Percentiles rank a stretch among this genome's conserved stretches.
Conservation (phyloP, 2,329 filamentous ascomycete genomes). For the Sodiomyces alkalinus region DNA sequence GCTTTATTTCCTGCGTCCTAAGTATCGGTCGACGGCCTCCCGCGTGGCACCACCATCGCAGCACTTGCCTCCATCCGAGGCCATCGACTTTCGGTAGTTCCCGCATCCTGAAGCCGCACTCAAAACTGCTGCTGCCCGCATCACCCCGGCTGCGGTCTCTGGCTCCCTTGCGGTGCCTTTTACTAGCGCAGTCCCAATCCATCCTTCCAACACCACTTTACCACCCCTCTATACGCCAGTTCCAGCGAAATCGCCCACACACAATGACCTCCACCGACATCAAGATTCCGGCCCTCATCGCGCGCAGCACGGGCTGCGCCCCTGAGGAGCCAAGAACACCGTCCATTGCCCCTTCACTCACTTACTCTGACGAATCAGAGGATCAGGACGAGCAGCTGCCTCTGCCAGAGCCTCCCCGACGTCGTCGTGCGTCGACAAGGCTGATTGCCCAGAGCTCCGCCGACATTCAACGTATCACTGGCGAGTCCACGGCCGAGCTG, state of each 20-base stretch:
- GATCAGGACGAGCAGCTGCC: slow-evolving; percentile 36
- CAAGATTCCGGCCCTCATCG: slow-evolving; percentile 23
- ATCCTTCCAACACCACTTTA: background rate
- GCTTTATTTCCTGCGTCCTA: too few species aligned
- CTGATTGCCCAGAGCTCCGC: slow-evolving; percentile 49
- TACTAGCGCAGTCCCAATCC: too few species aligned
- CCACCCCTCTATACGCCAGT: background rate
- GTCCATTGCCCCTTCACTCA: slow-evolving; percentile 45
- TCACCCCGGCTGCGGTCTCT: background rate
- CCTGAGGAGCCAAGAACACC: slow-evolving; percentile 28
- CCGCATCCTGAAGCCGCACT: too few species aligned
- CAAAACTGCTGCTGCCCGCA: background rate
- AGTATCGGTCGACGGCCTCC: too few species aligned
- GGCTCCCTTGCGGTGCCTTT: too few species aligned
- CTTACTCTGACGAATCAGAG: slow-evolving; percentile 47
- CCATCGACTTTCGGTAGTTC: too few species aligned
- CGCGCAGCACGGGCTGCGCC: slow-evolving; percentile 24
- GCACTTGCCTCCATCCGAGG: too few species aligned
- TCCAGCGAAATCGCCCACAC: slow-evolving; percentile 1
- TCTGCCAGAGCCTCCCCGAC: slow-evolving; percentile 24
- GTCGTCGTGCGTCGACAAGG: slow-evolving; percentile 52
- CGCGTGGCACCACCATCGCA: too few species aligned
- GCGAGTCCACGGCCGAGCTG: slow-evolving; percentile 45
- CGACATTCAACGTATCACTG: slow-evolving; percentile 48
- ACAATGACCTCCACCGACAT: slow-evolving; percentile 18